These are phyloP conservation scores for Pythium monospermum DNA, from an alignment of 352 stramenopile genomes.

Conservation along the genomic window DNA sequence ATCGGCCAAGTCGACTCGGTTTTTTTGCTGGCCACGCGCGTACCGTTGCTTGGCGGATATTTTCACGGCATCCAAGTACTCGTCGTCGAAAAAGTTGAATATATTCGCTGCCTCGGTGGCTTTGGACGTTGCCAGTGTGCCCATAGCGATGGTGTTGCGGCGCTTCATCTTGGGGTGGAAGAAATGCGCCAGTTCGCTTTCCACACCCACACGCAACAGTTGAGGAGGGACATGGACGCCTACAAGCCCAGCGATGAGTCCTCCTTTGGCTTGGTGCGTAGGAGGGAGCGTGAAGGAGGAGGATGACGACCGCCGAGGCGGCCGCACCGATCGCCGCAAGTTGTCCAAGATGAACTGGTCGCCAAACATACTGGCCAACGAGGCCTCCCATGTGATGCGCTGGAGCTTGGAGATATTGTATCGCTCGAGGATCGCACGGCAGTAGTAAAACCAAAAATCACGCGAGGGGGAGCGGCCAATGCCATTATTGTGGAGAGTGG, in stretches of 20 bases:
- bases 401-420: conserved; percentile 67
- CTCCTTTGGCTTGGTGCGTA: conserved; percentile 7
- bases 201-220: too few relatives aligned
- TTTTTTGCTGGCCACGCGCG: conserved; percentile 45
- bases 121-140: neutral
- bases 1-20: conserved; percentile 67
- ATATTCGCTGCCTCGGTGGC: conserved; percentile 19
- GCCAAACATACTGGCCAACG: conserved; percentile 60
- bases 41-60: conserved; percentile 51
- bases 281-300: conserved; percentile 1
- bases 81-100: conserved; percentile 64
- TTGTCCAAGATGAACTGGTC: conserved; percentile 56
- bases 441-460: conserved; percentile 74
- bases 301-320: too few relatives aligned
- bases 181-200: conserved; percentile 38
- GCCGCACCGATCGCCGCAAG: conserved; percentile 10
- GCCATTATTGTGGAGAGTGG: conserved; percentile 29
- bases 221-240: conserved; percentile 10
- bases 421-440: conserved; percentile 45
- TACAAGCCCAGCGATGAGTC: conserved; percentile 8
- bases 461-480: conserved; percentile 54
- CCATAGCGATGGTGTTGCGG: conserved; percentile 16
- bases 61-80: conserved; percentile 60
- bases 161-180: conserved; percentile 41
- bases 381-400: conserved; percentile 71